phyloP scores from a whole-genome alignment of 495 filamentous ascomycete species.

The Lasiosphaeria miniovina region DNA sequence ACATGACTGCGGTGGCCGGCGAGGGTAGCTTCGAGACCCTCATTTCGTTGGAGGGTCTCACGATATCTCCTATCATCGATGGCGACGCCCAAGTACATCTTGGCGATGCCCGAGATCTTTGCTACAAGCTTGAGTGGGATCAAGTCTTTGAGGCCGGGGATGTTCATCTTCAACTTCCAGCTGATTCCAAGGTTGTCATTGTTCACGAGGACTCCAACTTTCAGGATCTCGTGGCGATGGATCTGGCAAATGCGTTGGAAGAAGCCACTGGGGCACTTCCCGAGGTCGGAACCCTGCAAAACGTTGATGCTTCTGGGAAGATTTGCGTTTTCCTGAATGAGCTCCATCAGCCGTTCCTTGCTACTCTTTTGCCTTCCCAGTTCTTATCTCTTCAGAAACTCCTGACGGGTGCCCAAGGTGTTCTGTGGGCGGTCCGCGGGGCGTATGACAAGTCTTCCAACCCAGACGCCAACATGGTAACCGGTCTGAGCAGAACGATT shows the following conservation, averaged over 20 bases:
- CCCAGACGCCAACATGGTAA: constrained; percentile 53
- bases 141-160: constrained; percentile 35
- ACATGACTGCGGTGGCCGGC: constrained; percentile 31
- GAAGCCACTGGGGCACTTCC: constrained; percentile 35
- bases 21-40: constrained; percentile 30
- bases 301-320: constrained; percentile 32
- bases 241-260: constrained; percentile 40
- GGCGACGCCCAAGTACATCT: constrained; percentile 27
- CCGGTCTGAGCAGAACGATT: constrained; percentile 50
- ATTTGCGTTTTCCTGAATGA: constrained; percentile 43
- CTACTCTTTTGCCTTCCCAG: constrained; percentile 32
- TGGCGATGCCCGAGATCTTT: constrained; percentile 36
- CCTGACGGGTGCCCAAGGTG: constrained; percentile 36
- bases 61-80: constrained; percentile 41
- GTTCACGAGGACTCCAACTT: constrained; percentile 43
- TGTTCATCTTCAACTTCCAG: constrained; percentile 14
- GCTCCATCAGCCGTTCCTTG: constrained; percentile 41
- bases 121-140: constrained; percentile 55
- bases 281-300: constrained; percentile 32
- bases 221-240: constrained; percentile 43
- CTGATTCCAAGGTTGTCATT: constrained; percentile 39
- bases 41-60: constrained; percentile 38
- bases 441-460: constrained; percentile 39
- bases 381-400: constrained; percentile 40
- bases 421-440: constrained; percentile 52